phyloP scores from a whole-genome alignment of 108 stramenopile genomes.

The Chaetoceros muelleri region DNA sequence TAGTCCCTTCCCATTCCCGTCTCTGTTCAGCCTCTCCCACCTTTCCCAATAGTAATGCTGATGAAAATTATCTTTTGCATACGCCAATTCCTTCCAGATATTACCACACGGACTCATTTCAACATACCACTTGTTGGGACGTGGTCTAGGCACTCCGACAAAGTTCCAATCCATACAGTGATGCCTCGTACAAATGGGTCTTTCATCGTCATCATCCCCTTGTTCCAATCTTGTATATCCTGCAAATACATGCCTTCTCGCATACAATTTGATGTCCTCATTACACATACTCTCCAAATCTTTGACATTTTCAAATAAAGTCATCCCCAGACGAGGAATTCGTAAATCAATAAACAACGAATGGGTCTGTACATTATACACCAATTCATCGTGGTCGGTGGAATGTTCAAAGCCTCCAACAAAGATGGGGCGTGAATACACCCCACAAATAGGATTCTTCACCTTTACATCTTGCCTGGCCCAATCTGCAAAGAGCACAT shows the following conservation, averaged over 20 bases:
- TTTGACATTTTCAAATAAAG: constrained; percentile 16
- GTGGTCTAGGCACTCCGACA: constrained; percentile 45
- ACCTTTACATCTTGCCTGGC: constrained; percentile 8
- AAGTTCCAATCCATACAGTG: constrained; percentile 91
- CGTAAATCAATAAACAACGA: constrained; percentile 80
- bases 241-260: constrained; percentile 83
- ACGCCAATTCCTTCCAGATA: constrained; percentile 75
- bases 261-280: constrained; percentile 56
- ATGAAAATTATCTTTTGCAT: constrained; percentile 60
- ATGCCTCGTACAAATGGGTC: constrained; percentile 56
- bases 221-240: constrained; percentile 39
- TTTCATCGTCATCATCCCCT: constrained; percentile 12
- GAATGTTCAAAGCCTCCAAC: constrained; percentile 79
- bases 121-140: constrained; percentile 88
- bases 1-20: constrained; percentile 17
- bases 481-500: constrained; percentile 24
- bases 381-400: constrained; percentile 54
- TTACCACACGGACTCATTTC: constrained; percentile 22
- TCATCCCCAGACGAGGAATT: constrained; percentile 36
- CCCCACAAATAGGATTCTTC: constrained; percentile 47
- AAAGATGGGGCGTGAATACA: constrained; percentile 73
- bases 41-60: constrained; percentile 79
- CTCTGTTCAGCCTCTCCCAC: constrained; percentile 58
- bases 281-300: constrained; percentile 28
- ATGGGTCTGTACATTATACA: constrained; percentile 77